Evolutionary conservation across 495 filamentous ascomycete genomes (phyloP).

Genomic region (Lasiosphaeria hispida): DNA sequence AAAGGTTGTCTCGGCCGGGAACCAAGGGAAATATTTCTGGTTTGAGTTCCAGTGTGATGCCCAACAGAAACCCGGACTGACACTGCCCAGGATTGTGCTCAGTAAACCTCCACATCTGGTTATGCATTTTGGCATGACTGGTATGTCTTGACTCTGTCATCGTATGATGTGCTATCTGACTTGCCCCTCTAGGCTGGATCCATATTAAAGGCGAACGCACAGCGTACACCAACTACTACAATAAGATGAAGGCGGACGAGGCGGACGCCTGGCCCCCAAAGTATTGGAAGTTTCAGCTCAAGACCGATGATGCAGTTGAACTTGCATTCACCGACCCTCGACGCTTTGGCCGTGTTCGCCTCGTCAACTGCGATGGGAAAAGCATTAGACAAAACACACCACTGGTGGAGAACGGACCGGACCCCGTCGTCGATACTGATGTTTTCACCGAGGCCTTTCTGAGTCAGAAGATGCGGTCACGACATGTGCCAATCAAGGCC

Average conservation of each 20-base stretch:
- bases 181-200: conserved; percentile 65
- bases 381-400: conserved; percentile 76
- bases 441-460: conserved; percentile 73
- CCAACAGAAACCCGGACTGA: background rate
- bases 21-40: conserved; percentile 98
- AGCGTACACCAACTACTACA: conserved; percentile 68
- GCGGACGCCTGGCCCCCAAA: conserved; percentile 77
- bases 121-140: conserved; percentile 87
- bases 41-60: conserved; percentile 19
- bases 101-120: conserved; percentile 72
- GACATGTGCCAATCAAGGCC: conserved; percentile 82
- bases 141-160: background rate
- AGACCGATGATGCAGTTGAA: conserved; percentile 61
- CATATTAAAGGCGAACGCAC: conserved; percentile 74
- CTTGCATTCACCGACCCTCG: conserved; percentile 83
- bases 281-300: conserved; percentile 81
- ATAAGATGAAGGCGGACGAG: conserved; percentile 58
- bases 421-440: conserved; percentile 82
- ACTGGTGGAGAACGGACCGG: conserved; percentile 86
- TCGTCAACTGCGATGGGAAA: conserved; percentile 74
- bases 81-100: conserved; percentile 41
- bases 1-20: conserved; percentile 68
- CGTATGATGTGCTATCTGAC: conserved; percentile 7
- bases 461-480: conserved; percentile 61
- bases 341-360: conserved; percentile 70